Conservation (phyloP, 306 rosid species). For the Trifolium pratense region DNA sequence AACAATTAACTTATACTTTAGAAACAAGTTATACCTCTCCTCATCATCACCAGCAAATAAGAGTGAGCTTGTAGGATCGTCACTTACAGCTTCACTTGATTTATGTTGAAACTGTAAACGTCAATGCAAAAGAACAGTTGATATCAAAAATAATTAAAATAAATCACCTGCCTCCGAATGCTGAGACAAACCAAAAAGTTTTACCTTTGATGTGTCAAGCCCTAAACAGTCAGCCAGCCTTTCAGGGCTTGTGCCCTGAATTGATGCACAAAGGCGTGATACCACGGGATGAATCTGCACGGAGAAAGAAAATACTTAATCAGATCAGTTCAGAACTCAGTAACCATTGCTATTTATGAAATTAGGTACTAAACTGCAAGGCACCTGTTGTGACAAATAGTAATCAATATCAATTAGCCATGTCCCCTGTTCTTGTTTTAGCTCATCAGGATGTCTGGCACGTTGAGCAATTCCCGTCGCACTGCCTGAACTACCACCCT, state of each 20-base stretch:
- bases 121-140: constrained; percentile 36
- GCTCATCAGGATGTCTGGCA: constrained; percentile 97
- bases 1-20: constrained; percentile 26
- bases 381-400: constrained; percentile 94
- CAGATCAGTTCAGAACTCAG: constrained; percentile 9
- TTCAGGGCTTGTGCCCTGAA: constrained; percentile 95
- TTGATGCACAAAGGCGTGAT: constrained; percentile 93
- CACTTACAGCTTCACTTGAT: constrained; percentile 64
- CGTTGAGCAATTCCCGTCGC: constrained; percentile 81
- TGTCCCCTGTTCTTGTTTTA: constrained; percentile 85
- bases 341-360: constrained; percentile 25
- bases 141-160: constrained; percentile 10
- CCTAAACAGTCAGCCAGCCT: constrained; percentile 95
- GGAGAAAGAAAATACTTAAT: constrained; percentile 36
- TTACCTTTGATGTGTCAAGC: constrained; percentile 89
- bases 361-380: constrained; percentile 8
- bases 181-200: constrained; percentile 30
- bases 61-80: constrained; percentile 68
- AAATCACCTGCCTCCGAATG: constrained; percentile 21
- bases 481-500: constrained; percentile 75
- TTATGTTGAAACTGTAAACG: constrained; percentile 69
- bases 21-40: constrained; percentile 69
- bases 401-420: constrained; percentile 96
- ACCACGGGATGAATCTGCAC: constrained; percentile 95
- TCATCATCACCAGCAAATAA: constrained; percentile 63